Evolutionary conservation across 306 rosid species (phyloP).

Genomic region (Quercus glauca): DNA sequence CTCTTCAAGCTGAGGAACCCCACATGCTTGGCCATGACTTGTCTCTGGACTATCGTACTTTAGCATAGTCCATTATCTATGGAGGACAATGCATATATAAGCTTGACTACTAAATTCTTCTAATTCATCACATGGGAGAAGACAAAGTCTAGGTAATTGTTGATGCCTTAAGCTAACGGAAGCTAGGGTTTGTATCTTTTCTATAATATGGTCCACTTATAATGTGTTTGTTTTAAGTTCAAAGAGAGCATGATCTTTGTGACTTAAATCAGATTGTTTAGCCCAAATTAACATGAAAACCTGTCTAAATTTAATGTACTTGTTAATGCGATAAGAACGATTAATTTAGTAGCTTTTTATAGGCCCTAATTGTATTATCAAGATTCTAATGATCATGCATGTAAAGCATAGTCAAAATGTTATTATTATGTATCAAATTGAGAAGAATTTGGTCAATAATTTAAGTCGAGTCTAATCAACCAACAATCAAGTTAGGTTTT

Average conservation of each 20-base stretch:
- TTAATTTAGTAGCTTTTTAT: not conserved
- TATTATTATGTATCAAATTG: not conserved
- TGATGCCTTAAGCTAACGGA: no score
- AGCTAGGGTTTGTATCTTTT: no score
- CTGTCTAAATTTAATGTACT: not conserved
- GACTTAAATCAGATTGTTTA: not conserved
- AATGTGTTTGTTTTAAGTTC: not conserved
- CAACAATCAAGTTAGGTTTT: constrained; percentile 4
- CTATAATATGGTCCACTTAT: no score
- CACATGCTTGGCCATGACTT: constrained; percentile 34
- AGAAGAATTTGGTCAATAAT: not conserved
- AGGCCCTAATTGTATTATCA: not conserved
- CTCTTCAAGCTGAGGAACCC: constrained; percentile 23
- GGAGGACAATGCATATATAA: not conserved
- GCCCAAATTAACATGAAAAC: not conserved
- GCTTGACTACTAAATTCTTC: not conserved
- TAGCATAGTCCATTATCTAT: not conserved
- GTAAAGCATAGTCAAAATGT: not conserved
- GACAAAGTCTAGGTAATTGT: not conserved
- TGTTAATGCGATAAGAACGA: not conserved
- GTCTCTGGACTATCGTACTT: constrained; percentile 34
- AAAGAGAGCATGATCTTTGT: not conserved
- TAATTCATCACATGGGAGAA: not conserved
- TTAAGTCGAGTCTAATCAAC: constrained; percentile 6
- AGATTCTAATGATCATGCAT: not conserved